Percentiles rank a stretch among this genome's conserved stretches.
Evolutionary conservation across 371 early-diverging fungal genomes (phyloP).

Genomic region (Mucor sp.): DNA sequence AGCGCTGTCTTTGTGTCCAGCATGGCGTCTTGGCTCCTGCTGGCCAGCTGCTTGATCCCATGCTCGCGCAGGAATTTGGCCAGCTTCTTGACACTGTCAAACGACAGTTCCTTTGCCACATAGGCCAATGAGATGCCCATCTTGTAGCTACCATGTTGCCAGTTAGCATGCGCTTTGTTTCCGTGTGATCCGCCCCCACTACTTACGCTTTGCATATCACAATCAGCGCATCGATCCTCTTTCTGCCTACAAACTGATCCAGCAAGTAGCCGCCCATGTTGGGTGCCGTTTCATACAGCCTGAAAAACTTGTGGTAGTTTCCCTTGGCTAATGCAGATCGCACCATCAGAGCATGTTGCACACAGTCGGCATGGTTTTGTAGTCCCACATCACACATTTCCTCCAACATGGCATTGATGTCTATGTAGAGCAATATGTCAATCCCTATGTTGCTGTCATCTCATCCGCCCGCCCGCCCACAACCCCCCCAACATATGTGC

Average conservation of each 20-base stretch:
- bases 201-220: slow-evolving; percentile 74
- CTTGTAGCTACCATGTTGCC: slow-evolving; percentile 48
- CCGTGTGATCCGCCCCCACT: not conserved
- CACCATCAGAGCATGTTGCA: slow-evolving; percentile 84
- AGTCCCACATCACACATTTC: slow-evolving; percentile 68
- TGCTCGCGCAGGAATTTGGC: slow-evolving; percentile 45
- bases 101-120: slow-evolving; percentile 49
- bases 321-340: slow-evolving; percentile 75
- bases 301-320: slow-evolving; percentile 85
- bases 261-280: slow-evolving; percentile 88
- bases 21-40: slow-evolving; percentile 9
- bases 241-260: slow-evolving; percentile 88
- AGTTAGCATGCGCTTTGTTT: not conserved
- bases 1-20: slow-evolving; percentile 60
- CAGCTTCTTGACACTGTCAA: slow-evolving; percentile 33
- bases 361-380: slow-evolving; percentile 50
- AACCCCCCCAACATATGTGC: not conserved
- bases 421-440: slow-evolving; percentile 35
- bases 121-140: slow-evolving; percentile 47
- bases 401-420: slow-evolving; percentile 73
- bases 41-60: slow-evolving; percentile 19
- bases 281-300: slow-evolving; percentile 75
- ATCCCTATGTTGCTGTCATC: not conserved
- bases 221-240: slow-evolving; percentile 74
- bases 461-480: not conserved